Evolutionary conservation across 495 filamentous ascomycete species (phyloP).

Genomic region (Neurospora pannonica): DNA sequence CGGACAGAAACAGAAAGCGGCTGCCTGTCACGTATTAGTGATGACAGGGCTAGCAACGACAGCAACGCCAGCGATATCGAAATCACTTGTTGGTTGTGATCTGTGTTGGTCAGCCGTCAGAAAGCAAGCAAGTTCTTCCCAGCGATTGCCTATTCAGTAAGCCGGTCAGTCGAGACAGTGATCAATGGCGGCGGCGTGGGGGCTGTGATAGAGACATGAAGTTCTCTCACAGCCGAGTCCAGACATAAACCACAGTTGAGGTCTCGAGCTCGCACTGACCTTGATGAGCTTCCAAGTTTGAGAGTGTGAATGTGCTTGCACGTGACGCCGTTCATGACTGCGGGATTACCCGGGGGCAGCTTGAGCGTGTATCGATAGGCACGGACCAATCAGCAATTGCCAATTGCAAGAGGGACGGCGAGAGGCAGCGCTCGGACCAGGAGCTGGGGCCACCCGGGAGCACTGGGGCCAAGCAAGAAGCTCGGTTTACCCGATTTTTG

Average conservation of each 20-base stretch:
- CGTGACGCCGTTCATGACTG: background rate
- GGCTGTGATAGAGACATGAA: background rate
- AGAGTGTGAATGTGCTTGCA: background rate
- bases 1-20: background rate
- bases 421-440: background rate
- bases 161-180: background rate
- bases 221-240: background rate
- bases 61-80: background rate
- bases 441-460: background rate
- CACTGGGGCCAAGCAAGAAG: background rate
- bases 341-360: background rate
- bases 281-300: background rate
- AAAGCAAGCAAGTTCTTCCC: background rate
- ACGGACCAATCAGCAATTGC: background rate
- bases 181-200: background rate
- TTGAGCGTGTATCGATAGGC: slow-evolving; percentile 8
- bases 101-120: background rate
- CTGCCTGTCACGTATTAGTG: background rate
- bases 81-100: background rate
- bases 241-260: background rate
- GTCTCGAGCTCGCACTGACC: background rate
- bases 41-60: background rate
- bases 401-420: background rate
- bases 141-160: background rate
- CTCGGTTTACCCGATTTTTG: slow-evolving; percentile 25